These are phyloP conservation scores for Jaltomata sinuosa DNA, from an alignment of 257 asterid species.

Conservation along the genomic window DNA sequence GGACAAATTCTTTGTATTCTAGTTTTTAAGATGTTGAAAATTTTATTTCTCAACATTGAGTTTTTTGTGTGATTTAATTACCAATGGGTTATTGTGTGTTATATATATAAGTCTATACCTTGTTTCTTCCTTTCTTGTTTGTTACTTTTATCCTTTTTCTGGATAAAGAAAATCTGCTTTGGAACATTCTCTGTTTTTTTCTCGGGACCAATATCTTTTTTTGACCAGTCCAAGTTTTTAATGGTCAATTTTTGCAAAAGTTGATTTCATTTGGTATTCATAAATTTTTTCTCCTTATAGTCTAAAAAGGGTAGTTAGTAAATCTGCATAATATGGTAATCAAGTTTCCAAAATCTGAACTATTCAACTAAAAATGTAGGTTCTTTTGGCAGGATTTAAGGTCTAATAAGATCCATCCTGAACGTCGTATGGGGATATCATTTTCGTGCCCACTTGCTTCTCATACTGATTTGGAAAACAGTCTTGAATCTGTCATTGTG, in stretches of 20 bases:
- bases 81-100: background rate
- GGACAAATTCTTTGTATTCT: background rate
- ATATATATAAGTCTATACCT: background rate
- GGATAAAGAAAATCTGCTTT: background rate
- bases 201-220: background rate
- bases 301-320: too few relatives aligned
- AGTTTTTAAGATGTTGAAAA: background rate
- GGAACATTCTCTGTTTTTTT: background rate
- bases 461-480: slow-evolving; percentile 10
- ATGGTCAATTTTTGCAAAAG: background rate
- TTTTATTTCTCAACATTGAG: background rate
- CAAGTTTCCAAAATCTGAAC: background rate
- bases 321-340: background rate
- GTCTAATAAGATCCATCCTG: background rate
- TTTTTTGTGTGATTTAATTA: background rate
- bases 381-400: slow-evolving; percentile 6
- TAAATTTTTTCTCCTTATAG: too few relatives aligned
- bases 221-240: background rate
- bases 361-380: background rate
- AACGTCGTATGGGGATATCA: slow-evolving; percentile 20
- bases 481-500: slow-evolving; percentile 6
- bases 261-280: background rate
- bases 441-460: slow-evolving; percentile 19
- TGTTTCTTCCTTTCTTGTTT: background rate
- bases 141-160: background rate